phyloP scores from a whole-genome alignment of 345 rosid species.

The Bruguiera parviflora region DNA sequence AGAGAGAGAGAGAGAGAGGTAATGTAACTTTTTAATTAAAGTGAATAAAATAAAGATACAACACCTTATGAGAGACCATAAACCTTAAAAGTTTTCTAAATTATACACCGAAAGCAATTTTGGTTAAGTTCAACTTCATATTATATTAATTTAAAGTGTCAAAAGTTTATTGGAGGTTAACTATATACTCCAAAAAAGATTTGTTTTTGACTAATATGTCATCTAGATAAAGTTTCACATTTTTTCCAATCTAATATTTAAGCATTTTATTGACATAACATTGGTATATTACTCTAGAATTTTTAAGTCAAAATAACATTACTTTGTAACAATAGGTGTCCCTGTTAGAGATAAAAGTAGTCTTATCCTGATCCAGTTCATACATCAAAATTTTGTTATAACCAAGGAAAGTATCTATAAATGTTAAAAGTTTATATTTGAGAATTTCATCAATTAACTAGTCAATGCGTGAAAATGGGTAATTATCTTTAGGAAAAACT shows the following conservation, averaged over 20 bases:
- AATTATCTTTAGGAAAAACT: not conserved
- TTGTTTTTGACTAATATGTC: not conserved
- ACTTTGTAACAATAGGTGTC: not conserved
- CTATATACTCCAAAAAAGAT: not conserved
- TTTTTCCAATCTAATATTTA: not conserved
- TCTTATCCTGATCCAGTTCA: not conserved
- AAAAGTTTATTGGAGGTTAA: not conserved
- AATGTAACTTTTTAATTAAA: not conserved
- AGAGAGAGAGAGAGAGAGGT: not conserved
- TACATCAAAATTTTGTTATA: too few relatives aligned
- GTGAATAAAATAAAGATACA: not conserved
- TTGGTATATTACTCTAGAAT: too few relatives aligned
- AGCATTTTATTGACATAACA: not conserved
- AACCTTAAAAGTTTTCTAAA: not conserved
- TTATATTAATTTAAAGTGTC: not conserved
- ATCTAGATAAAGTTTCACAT: not conserved
- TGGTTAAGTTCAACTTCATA: not conserved
- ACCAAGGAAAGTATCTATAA: not conserved
- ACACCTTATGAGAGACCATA: not conserved
- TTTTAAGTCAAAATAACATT: not conserved
- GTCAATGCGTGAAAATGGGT: not conserved
- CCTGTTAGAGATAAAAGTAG: not conserved
- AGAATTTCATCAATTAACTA: not conserved
- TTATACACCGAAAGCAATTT: not conserved
- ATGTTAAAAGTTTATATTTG: too few relatives aligned